phyloP scores from a whole-genome alignment of 1,139 yeast species.

The Debaryomycetaceae sp. region DNA sequence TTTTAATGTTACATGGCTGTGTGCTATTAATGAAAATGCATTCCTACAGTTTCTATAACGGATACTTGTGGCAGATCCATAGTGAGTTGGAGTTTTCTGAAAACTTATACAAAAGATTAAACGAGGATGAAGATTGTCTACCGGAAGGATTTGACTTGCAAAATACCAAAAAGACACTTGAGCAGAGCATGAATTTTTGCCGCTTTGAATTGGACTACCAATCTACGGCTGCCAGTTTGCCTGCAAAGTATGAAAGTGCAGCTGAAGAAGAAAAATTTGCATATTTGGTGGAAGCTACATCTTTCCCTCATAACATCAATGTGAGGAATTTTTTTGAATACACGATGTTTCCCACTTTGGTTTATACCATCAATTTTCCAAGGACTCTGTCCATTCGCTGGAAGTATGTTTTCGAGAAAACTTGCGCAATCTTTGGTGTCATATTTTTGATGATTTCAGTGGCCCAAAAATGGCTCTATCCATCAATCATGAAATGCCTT shows the following conservation, averaged over 20 bases:
- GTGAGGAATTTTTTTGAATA: slow-evolving; percentile 64
- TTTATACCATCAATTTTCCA: slow-evolving; percentile 77
- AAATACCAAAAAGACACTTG: slow-evolving; percentile 24
- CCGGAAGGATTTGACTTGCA: slow-evolving; percentile 23
- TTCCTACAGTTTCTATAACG: slow-evolving; percentile 84
- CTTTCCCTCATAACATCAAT: slow-evolving; percentile 73
- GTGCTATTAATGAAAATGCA: slow-evolving; percentile 92
- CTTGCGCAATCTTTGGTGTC: slow-evolving; percentile 81
- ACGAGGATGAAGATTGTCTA: slow-evolving; percentile 10
- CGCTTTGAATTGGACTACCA: slow-evolving; percentile 58
- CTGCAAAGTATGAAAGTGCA: slow-evolving; percentile 10
- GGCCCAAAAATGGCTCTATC: slow-evolving; percentile 78
- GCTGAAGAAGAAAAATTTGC: slow-evolving; percentile 9
- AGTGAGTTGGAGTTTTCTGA: slow-evolving; percentile 55
- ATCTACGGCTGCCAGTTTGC: slow-evolving; percentile 20
- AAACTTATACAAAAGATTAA: slow-evolving; percentile 22
- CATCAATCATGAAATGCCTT: slow-evolving; percentile 62
- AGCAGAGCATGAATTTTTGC: slow-evolving; percentile 57
- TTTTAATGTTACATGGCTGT: slow-evolving; percentile 74
- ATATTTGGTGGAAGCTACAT: slow-evolving; percentile 18
- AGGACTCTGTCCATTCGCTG: slow-evolving; percentile 68
- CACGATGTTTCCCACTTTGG: slow-evolving; percentile 89
- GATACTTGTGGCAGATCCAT: slow-evolving; percentile 69
- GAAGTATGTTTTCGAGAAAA: slow-evolving; percentile 66
- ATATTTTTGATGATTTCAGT: slow-evolving; percentile 76